A percentile compares a stretch with the other conserved stretches of the same genome.
Evolutionary conservation across 495 filamentous ascomycete genomes (phyloP).

Genomic region (Trichoderma asperelloides): DNA sequence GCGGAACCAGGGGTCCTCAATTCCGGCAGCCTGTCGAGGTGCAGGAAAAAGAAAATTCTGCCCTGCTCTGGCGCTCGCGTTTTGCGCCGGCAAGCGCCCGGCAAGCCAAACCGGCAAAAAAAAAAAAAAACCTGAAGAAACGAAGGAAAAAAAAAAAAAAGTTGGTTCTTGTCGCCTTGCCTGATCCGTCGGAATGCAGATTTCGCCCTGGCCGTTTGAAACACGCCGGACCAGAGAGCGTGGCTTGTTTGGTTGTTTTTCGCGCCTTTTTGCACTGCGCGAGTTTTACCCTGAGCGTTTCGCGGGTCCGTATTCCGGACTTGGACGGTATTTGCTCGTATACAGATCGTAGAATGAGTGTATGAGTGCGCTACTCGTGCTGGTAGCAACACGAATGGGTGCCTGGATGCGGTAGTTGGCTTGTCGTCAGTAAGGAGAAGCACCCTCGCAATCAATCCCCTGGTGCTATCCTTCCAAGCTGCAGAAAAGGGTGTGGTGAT

Average conservation of each 20-base stretch:
- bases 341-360: no score
- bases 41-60: background rate
- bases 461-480: background rate
- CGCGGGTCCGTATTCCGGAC: no score
- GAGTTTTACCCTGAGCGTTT: background rate
- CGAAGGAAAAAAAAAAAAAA: background rate
- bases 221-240: background rate
- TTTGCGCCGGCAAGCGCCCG: slow-evolving; percentile 6
- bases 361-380: no score
- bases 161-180: background rate
- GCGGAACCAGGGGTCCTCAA: background rate
- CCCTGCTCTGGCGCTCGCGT: background rate
- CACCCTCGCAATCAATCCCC: background rate
- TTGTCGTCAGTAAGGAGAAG: background rate
- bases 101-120: background rate
- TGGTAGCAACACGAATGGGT: no score
- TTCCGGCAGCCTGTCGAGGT: background rate
- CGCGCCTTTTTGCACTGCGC: background rate
- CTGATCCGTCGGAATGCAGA: background rate
- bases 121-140: background rate
- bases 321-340: no score
- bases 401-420: background rate
- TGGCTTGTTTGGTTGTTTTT: background rate
- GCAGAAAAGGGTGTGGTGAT: background rate
- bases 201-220: background rate